Conservation (phyloP, 1,284 basidiomycete genomes). For the Rhodotorula glutinis region DNA sequence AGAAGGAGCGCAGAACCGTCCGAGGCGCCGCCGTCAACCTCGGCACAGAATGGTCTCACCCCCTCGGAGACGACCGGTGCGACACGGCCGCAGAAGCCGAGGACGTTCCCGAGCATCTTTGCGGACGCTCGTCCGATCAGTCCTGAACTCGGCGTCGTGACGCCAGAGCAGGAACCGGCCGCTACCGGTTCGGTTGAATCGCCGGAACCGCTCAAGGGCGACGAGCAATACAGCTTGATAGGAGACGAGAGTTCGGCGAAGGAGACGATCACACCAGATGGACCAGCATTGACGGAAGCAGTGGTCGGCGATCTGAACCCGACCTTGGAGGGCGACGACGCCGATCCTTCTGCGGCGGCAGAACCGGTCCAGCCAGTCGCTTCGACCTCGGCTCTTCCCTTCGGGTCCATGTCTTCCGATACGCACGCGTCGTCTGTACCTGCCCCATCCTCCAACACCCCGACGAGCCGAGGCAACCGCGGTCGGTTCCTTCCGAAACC, state of each 20-base stretch:
- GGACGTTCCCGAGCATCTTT: neutral
- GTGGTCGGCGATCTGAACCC: too few relatives aligned
- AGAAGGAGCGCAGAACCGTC: too few relatives aligned
- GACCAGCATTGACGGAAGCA: too few relatives aligned
- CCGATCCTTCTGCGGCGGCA: neutral
- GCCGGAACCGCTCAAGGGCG: neutral
- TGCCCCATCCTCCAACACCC: neutral
- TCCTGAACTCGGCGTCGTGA: neutral
- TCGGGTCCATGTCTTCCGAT: neutral
- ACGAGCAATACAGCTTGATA: neutral
- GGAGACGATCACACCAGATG: too few relatives aligned
- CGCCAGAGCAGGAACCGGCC: neutral
- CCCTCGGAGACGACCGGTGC: too few relatives aligned
- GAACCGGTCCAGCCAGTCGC: neutral
- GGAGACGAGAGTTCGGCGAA: too few relatives aligned
- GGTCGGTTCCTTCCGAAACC: slow-evolving; percentile 34
- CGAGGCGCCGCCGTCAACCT: too few relatives aligned
- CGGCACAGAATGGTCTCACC: too few relatives aligned
- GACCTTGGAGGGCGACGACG: neutral
- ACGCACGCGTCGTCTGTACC: neutral
- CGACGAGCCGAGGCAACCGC: slow-evolving; percentile 14
- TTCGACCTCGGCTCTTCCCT: neutral
- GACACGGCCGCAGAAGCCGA: neutral
- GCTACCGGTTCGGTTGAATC: neutral
- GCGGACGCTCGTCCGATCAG: neutral